A percentile compares a stretch with the other conserved stretches of the same genome.
These are phyloP conservation scores for Chaetomidium leptoderma DNA, from an alignment of 495 filamentous ascomycete species.

Conservation along the genomic window DNA sequence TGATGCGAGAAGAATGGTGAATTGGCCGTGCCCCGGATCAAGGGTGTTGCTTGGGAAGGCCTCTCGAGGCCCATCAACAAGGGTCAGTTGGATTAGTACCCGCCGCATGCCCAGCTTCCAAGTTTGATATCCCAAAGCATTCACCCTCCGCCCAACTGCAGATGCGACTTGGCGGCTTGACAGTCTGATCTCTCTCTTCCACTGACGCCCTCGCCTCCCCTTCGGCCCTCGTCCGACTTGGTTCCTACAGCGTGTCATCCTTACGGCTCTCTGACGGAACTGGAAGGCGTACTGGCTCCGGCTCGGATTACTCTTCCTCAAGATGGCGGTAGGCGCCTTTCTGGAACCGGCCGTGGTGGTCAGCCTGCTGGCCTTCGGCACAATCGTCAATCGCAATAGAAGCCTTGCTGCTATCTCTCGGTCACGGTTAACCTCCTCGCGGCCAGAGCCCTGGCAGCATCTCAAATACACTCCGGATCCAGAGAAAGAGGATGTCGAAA, in stretches of 20 bases:
- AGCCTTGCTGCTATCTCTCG: neutral
- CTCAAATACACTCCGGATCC: conserved; percentile 23
- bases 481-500: conserved; percentile 15
- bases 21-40: too few species aligned
- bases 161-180: too few species aligned
- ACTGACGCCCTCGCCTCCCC: neutral
- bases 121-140: too few species aligned
- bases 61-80: too few species aligned
- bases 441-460: conserved; percentile 23
- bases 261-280: neutral
- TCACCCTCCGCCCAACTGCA: too few species aligned
- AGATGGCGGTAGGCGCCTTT: conserved; percentile 35
- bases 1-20: neutral
- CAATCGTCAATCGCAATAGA: conserved; percentile 35
- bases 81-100: too few species aligned
- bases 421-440: conserved; percentile 5
- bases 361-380: conserved; percentile 30
- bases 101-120: too few species aligned
- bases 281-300: neutral
- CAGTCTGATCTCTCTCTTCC: neutral
- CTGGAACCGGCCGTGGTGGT: conserved; percentile 35
- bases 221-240: too few species aligned
- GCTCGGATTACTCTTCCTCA: neutral
- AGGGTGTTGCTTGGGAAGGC: too few species aligned
- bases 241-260: neutral